Evolutionary conservation across 768 basidiomycete species (phyloP).

Genomic region (Tricholoma furcatifolium): DNA sequence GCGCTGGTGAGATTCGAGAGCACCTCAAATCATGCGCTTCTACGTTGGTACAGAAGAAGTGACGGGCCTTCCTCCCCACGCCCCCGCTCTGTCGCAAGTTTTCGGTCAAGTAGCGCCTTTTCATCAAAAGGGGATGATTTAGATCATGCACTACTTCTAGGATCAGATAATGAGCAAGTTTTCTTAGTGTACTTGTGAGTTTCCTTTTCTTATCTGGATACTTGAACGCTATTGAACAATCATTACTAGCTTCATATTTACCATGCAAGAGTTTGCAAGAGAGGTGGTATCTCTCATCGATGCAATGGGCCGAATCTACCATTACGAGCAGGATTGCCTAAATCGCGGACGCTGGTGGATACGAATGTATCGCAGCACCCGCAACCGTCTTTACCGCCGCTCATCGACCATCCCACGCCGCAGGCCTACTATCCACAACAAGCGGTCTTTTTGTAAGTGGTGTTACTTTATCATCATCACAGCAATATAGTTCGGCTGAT

Average conservation of each 20-base stretch:
- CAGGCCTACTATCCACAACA: constrained; percentile 10
- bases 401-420: background rate
- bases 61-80: constrained; percentile 28
- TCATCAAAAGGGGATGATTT: constrained; percentile 20
- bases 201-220: background rate
- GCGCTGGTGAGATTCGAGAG: constrained; percentile 75
- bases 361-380: constrained; percentile 27
- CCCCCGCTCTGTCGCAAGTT: constrained; percentile 22
- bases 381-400: constrained; percentile 1
- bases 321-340: constrained; percentile 52
- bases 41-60: constrained; percentile 67
- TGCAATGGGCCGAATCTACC: constrained; percentile 78
- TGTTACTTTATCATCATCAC: background rate
- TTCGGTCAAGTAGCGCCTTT: constrained; percentile 9
- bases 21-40: constrained; percentile 80
- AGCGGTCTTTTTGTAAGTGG: constrained; percentile 40
- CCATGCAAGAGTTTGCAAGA: constrained; percentile 88
- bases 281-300: constrained; percentile 83
- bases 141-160: constrained; percentile 37
- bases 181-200: constrained; percentile 92
- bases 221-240: constrained; percentile 1
- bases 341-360: constrained; percentile 37
- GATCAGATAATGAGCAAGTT: constrained; percentile 74
- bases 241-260: constrained; percentile 85
- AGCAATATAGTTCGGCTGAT: background rate